Percentiles rank a stretch among this genome's conserved stretches.
Evolutionary conservation across 768 basidiomycete genomes (phyloP).

Genomic region (Pseudohyphozyma bogoriensis): DNA sequence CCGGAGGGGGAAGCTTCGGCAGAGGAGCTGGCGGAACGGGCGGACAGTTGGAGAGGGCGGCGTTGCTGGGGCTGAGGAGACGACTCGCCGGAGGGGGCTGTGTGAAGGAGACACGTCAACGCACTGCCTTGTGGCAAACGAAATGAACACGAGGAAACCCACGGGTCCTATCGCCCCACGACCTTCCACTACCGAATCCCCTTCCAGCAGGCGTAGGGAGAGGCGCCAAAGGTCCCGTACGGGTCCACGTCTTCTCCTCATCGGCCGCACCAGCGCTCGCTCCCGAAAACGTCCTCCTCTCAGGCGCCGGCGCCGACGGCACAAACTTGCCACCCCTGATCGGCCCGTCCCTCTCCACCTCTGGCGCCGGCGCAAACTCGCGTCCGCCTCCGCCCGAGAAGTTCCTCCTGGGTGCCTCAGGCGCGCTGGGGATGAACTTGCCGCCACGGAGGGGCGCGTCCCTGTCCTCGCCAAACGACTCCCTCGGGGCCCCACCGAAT

Average conservation of each 20-base stretch:
- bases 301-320: slow-evolving; percentile 32
- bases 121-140: neutral
- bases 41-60: slow-evolving; percentile 70
- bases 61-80: slow-evolving; percentile 50
- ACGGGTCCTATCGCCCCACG: slow-evolving; percentile 11
- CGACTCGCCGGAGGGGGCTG: slow-evolving; percentile 50
- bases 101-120: neutral
- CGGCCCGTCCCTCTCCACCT: slow-evolving; percentile 28
- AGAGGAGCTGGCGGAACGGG: slow-evolving; percentile 54
- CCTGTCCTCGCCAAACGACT: slow-evolving; percentile 20
- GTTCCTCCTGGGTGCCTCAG: slow-evolving; percentile 25
- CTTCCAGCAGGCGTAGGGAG: neutral
- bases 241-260: slow-evolving; percentile 44
- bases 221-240: slow-evolving; percentile 13
- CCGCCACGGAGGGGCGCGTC: slow-evolving; percentile 39
- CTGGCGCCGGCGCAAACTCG: slow-evolving; percentile 35
- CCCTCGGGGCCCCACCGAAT: slow-evolving; percentile 35
- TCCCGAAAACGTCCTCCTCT: slow-evolving; percentile 36
- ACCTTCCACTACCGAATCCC: neutral
- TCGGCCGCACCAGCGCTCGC: slow-evolving; percentile 1
- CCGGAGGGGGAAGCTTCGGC: slow-evolving; percentile 50
- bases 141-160: slow-evolving; percentile 5
- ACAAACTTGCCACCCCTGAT: slow-evolving; percentile 32
- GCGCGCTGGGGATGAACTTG: slow-evolving; percentile 37
- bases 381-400: slow-evolving; percentile 35